A percentile compares a stretch with the other conserved stretches of the same genome.
Evolutionary conservation across 768 basidiomycete genomes (phyloP).

Genomic region (Gymnopilus dilepis): DNA sequence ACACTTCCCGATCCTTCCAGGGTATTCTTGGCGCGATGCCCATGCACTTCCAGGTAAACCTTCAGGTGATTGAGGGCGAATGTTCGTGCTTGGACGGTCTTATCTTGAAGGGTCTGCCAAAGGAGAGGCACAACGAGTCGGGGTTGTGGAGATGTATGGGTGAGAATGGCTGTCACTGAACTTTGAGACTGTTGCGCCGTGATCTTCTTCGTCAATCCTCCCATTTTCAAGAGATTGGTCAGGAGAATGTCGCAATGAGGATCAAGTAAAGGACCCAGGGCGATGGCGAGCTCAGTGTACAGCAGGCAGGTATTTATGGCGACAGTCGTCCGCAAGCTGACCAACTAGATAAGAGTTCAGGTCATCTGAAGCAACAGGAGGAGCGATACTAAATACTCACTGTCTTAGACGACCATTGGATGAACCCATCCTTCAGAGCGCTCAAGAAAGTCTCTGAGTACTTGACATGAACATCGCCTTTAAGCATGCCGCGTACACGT

Average conservation of each 20-base stretch:
- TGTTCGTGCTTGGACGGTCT: constrained; percentile 75
- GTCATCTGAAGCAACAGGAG: constrained; percentile 1
- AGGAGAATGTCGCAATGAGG: constrained; percentile 79
- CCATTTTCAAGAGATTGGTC: constrained; percentile 83
- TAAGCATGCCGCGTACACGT: constrained; percentile 87
- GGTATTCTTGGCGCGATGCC: constrained; percentile 57
- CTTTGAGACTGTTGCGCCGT: constrained; percentile 85
- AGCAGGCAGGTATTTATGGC: constrained; percentile 77
- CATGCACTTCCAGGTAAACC: constrained; percentile 77
- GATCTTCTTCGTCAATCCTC: constrained; percentile 92
- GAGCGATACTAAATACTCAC: constrained; percentile 47
- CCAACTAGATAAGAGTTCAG: constrained; percentile 55
- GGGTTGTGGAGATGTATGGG: constrained; percentile 72
- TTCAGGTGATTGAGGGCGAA: constrained; percentile 74
- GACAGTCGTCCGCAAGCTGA: constrained; percentile 91
- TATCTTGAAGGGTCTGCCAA: constrained; percentile 75
- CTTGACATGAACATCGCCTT: constrained; percentile 78
- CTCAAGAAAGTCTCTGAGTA: constrained; percentile 77
- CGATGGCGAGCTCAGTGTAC: constrained; percentile 72
- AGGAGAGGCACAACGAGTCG: constrained; percentile 72
- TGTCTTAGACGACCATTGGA: constrained; percentile 84
- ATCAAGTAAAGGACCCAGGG: constrained; percentile 74
- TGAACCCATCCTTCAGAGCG: constrained; percentile 76
- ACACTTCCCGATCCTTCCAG: constrained; percentile 75
- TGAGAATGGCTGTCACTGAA: constrained; percentile 69